Evolutionary conservation across 2,329 filamentous ascomycete genomes (phyloP).

Genomic region (Bipolaris gigantea): DNA sequence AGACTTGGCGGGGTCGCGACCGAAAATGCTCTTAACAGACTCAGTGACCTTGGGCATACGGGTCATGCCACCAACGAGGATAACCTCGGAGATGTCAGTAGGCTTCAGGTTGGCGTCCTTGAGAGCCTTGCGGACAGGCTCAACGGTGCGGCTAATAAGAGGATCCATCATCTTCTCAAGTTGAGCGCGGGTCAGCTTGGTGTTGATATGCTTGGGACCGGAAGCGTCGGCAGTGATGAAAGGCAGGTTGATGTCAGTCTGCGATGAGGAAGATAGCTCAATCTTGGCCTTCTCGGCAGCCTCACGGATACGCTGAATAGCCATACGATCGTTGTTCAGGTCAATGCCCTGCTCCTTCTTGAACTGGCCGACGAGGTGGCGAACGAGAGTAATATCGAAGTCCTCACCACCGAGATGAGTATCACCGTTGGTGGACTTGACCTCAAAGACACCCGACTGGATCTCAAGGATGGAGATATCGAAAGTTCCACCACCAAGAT

Average conservation of each 20-base stretch:
- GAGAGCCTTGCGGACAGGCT: slow-evolving; percentile 92
- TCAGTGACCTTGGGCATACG: slow-evolving; percentile 98
- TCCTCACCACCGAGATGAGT: slow-evolving; percentile 98
- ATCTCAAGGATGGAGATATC: slow-evolving; percentile 98
- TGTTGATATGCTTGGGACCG: slow-evolving; percentile 97
- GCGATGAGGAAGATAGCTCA: slow-evolving; percentile 89
- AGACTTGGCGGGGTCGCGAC: slow-evolving; percentile 93
- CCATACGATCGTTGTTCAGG: slow-evolving; percentile 90
- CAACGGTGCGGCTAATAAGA: slow-evolving; percentile 81
- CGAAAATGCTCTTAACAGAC: slow-evolving; percentile 95
- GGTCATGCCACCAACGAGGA: slow-evolving; percentile 98
- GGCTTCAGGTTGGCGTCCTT: slow-evolving; percentile 91
- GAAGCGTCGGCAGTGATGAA: slow-evolving; percentile 97
- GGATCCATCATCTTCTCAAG: slow-evolving; percentile 92
- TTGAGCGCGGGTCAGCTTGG: slow-evolving; percentile 88
- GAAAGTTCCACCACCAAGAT: slow-evolving; percentile 98
- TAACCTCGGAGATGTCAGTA: slow-evolving; percentile 96
- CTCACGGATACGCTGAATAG: slow-evolving; percentile 98
- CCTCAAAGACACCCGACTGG: slow-evolving; percentile 96
- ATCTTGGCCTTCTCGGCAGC: slow-evolving; percentile 99
- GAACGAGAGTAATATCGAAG: slow-evolving; percentile 93
- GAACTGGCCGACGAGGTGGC: slow-evolving; percentile 91
- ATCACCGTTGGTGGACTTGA: slow-evolving; percentile 99
- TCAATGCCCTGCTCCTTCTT: slow-evolving; percentile 95
- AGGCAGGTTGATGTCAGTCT: slow-evolving; percentile 97